Evolutionary conservation across 129 eudicot genomes (phyloP).

Genomic region (Flaveria robusta): DNA sequence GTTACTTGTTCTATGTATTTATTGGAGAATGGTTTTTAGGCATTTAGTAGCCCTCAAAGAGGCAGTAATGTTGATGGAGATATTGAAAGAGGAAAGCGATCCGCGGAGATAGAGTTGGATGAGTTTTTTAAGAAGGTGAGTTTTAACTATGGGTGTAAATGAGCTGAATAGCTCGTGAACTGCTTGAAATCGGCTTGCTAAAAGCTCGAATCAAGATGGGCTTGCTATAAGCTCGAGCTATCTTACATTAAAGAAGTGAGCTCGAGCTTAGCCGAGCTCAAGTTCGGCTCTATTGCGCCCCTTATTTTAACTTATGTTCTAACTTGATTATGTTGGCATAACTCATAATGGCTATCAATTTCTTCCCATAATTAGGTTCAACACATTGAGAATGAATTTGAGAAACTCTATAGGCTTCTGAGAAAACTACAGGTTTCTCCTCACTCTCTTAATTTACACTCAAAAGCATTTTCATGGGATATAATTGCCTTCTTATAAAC

Average conservation of each 20-base stretch:
- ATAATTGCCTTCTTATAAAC: neutral
- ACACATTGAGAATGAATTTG: constrained; percentile 70
- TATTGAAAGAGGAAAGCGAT: constrained; percentile 37
- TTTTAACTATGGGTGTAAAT: neutral
- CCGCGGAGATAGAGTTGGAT: constrained; percentile 35
- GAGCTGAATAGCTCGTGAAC: neutral
- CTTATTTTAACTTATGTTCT: neutral
- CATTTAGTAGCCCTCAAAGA: constrained; percentile 33
- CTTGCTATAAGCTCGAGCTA: too few species aligned
- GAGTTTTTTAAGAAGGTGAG: constrained; percentile 34
- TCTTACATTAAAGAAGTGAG: too few species aligned
- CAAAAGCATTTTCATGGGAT: neutral
- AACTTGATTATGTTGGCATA: neutral
- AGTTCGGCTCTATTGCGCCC: neutral
- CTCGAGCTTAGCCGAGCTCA: too few species aligned
- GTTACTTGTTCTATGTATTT: neutral
- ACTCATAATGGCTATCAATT: neutral
- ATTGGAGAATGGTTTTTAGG: constrained; percentile 16
- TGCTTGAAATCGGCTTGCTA: neutral
- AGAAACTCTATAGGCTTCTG: constrained; percentile 60
- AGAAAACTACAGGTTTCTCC: constrained; percentile 65
- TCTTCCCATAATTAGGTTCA: constrained; percentile 56
- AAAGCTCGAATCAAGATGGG: neutral
- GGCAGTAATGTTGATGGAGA: constrained; percentile 34
- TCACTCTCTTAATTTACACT: neutral